A percentile compares a stretch with the other conserved stretches of the same genome.
Conservation (phyloP, 176 grass and related monocot genomes). For the Lolium perenne region DNA sequence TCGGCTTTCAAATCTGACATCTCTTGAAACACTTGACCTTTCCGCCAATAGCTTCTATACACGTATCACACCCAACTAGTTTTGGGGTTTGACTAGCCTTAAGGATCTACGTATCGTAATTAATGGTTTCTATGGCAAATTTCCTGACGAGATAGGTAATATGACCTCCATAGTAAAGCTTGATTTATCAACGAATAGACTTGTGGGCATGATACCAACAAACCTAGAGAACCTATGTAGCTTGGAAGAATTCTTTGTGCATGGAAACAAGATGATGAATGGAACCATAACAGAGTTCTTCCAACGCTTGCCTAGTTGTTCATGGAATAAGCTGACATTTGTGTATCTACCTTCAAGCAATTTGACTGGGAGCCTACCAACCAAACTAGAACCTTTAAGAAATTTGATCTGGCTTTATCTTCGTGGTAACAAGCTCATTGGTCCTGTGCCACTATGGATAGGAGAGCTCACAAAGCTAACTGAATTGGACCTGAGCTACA, state of each 20-base stretch:
- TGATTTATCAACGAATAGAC: not conserved
- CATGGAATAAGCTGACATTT: not conserved
- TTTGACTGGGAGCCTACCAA: not conserved
- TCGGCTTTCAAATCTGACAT: not conserved
- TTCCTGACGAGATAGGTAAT: not conserved
- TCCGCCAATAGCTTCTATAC: not conserved
- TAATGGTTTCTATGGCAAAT: not conserved
- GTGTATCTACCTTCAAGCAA: accelerated
- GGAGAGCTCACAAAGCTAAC: not conserved
- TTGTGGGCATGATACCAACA: not conserved
- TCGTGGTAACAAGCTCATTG: not conserved
- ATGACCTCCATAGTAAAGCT: not conserved
- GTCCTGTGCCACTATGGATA: not conserved
- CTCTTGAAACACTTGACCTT: not conserved
- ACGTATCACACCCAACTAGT: not conserved
- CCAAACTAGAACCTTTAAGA: not conserved
- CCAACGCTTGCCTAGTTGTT: not conserved
- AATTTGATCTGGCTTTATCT: not conserved
- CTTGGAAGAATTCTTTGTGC: not conserved
- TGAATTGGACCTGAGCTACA: not conserved
- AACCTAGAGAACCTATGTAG: not conserved
- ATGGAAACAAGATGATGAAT: not conserved
- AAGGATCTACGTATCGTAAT: accelerated
- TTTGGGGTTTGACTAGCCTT: slow-evolving; percentile 1
- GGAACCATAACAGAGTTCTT: slow-evolving; percentile 28